These are phyloP conservation scores for Lobulomyces angularis DNA, from an alignment of 192 early-diverging fungal genomes.

Conservation along the genomic window DNA sequence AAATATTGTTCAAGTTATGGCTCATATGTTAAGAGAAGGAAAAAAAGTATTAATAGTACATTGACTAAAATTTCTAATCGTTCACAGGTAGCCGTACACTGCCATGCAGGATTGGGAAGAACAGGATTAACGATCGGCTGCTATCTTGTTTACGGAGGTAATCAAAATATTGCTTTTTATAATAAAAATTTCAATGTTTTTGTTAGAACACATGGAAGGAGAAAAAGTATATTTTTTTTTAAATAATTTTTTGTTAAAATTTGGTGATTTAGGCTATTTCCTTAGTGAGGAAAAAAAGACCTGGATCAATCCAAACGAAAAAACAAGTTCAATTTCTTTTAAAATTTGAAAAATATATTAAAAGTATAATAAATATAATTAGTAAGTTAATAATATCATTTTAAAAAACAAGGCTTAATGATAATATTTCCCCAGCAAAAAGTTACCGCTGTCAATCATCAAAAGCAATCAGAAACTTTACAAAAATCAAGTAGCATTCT, in stretches of 20 bases:
- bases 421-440: slow-evolving; percentile 16
- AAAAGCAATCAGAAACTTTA: no score
- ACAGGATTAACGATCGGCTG: slow-evolving; percentile 38
- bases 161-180: no score
- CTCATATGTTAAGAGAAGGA: slow-evolving; percentile 16
- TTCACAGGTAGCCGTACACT: slow-evolving; percentile 29
- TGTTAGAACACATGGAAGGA: slow-evolving; percentile 11
- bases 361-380: no score
- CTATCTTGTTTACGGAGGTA: slow-evolving; percentile 28
- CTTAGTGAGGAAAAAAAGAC: slow-evolving; percentile 15
- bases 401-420: no score
- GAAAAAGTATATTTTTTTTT: slow-evolving; percentile 7
- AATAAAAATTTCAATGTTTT: no score
- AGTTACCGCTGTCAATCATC: slow-evolving; percentile 4
- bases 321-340: slow-evolving; percentile 26
- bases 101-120: slow-evolving; percentile 34
- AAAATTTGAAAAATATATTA: slow-evolving; percentile 20
- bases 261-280: slow-evolving; percentile 11
- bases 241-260: neutral
- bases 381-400: no score
- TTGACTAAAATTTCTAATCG: neutral
- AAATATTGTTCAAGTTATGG: slow-evolving; percentile 33
- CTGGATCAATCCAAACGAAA: slow-evolving; percentile 27
- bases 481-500: slow-evolving; percentile 1
- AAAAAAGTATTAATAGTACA: slow-evolving; percentile 9